These are phyloP conservation scores for Thalassiosira hispida DNA, from an alignment of 352 stramenopile genomes.

Conservation along the genomic window DNA sequence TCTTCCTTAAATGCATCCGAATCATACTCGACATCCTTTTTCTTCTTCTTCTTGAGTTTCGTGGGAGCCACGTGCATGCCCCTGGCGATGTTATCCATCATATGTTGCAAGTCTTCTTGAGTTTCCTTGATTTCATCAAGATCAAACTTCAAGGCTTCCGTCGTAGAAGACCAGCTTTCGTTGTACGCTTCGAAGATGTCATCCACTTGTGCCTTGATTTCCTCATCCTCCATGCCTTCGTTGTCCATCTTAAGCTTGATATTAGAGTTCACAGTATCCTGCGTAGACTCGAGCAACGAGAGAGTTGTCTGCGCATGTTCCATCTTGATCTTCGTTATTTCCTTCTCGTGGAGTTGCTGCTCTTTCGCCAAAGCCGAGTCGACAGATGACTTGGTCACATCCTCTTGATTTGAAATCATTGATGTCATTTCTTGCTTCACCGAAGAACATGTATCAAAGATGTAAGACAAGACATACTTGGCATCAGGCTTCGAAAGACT, in stretches of 20 bases:
- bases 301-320: slow-evolving; percentile 62
- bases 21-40: slow-evolving; percentile 21
- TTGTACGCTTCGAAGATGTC: slow-evolving; percentile 53
- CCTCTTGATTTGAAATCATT: slow-evolving; percentile 28
- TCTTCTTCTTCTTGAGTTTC: slow-evolving; percentile 49
- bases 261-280: slow-evolving; percentile 52
- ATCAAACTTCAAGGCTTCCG: slow-evolving; percentile 45
- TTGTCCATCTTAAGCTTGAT: slow-evolving; percentile 45
- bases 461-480: slow-evolving; percentile 52
- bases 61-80: slow-evolving; percentile 31
- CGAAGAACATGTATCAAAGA: slow-evolving; percentile 51
- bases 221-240: slow-evolving; percentile 14
- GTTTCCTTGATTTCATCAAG: slow-evolving; percentile 54
- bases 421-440: slow-evolving; percentile 45
- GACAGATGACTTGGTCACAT: slow-evolving; percentile 23
- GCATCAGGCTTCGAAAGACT: slow-evolving; percentile 52
- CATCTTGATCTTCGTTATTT: slow-evolving; percentile 60
- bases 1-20: slow-evolving; percentile 45
- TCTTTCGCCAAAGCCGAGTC: slow-evolving; percentile 50
- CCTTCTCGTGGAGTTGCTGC: slow-evolving; percentile 35
- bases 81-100: slow-evolving; percentile 49
- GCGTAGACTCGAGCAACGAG: slow-evolving; percentile 63
- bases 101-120: slow-evolving; percentile 47
- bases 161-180: slow-evolving; percentile 34
- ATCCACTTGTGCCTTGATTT: slow-evolving; percentile 41